Percentiles rank a stretch among this genome's conserved stretches.
phyloP scores from a whole-genome alignment of 2,329 filamentous ascomycete genomes.

The Hypocrella siamensis region DNA sequence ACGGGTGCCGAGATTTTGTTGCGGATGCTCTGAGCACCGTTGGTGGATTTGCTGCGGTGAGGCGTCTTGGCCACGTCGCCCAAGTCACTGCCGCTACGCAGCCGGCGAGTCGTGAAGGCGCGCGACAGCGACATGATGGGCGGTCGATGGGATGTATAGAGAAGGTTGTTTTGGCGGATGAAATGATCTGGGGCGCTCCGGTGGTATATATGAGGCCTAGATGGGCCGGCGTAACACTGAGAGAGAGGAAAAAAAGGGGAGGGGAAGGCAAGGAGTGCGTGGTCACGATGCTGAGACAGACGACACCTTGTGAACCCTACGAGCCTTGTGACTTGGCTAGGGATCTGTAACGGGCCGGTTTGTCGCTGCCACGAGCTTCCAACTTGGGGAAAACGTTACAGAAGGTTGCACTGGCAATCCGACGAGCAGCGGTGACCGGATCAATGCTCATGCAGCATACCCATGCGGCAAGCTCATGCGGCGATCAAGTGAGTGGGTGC shows the following conservation, averaged over 20 bases:
- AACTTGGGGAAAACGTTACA: constrained; percentile 3
- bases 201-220: no score
- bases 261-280: no score
- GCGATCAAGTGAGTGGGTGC: no score
- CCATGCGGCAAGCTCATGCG: no score
- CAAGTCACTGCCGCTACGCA: constrained; percentile 32
- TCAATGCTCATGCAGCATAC: no score
- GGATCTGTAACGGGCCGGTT: background rate
- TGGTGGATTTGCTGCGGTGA: constrained; percentile 35
- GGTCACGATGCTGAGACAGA: background rate
- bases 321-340: constrained; percentile 1
- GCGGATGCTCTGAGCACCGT: constrained; percentile 30
- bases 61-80: constrained; percentile 24
- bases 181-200: no score
- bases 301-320: background rate
- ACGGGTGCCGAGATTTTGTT: constrained; percentile 77
- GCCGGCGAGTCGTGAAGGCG: constrained; percentile 56
- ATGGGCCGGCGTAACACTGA: no score
- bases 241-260: constrained; percentile 2
- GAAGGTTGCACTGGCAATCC: constrained; percentile 1
- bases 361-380: constrained; percentile 1
- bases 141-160: no score
- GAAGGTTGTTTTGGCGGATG: no score
- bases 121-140: constrained; percentile 41
- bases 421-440: no score